Evolutionary conservation across 108 stramenopile genomes (phyloP).

Genomic region (Cyclotella choctawhatcheeana): DNA sequence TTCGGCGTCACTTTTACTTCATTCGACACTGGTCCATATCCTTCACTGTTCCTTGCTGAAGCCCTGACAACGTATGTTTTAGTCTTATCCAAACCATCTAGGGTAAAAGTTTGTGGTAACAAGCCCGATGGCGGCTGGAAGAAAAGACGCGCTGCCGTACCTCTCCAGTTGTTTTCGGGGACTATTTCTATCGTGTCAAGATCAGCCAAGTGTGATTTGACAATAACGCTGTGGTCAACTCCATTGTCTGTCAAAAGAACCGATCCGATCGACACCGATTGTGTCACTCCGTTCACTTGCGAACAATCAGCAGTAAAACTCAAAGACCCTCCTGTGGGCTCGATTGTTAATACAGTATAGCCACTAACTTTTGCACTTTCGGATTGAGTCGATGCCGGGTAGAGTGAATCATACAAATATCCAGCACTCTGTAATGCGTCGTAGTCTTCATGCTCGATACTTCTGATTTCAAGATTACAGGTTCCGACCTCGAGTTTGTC

Average conservation of each 20-base stretch:
- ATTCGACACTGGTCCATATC: conserved; percentile 38
- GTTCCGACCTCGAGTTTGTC: conserved; percentile 29
- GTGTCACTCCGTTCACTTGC: conserved; percentile 23
- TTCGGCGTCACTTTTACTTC: conserved; percentile 13
- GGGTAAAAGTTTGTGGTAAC: conserved; percentile 14
- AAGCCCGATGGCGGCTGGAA: conserved; percentile 36
- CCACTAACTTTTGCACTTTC: conserved; percentile 17
- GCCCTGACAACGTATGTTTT: conserved; percentile 34
- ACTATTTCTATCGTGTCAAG: conserved; percentile 21
- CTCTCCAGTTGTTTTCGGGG: conserved; percentile 53
- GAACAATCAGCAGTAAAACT: conserved; percentile 29
- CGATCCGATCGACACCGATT: conserved; percentile 26
- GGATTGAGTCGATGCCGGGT: conserved; percentile 21
- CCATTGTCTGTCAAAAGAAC: conserved; percentile 19
- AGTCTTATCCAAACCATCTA: conserved; percentile 25
- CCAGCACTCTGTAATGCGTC: conserved; percentile 30
- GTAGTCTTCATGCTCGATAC: conserved; percentile 18
- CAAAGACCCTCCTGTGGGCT: neutral
- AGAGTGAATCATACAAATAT: conserved; percentile 23
- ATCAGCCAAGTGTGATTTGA: conserved; percentile 43
- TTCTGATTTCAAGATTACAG: conserved; percentile 19
- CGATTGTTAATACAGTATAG: conserved; percentile 24
- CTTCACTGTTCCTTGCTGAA: conserved; percentile 39
- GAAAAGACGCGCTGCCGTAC: conserved; percentile 42
- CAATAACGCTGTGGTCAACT: conserved; percentile 36